These are phyloP conservation scores for Teratosphaeria nubilosa DNA, from an alignment of 2,329 filamentous ascomycete species.

Conservation along the genomic window DNA sequence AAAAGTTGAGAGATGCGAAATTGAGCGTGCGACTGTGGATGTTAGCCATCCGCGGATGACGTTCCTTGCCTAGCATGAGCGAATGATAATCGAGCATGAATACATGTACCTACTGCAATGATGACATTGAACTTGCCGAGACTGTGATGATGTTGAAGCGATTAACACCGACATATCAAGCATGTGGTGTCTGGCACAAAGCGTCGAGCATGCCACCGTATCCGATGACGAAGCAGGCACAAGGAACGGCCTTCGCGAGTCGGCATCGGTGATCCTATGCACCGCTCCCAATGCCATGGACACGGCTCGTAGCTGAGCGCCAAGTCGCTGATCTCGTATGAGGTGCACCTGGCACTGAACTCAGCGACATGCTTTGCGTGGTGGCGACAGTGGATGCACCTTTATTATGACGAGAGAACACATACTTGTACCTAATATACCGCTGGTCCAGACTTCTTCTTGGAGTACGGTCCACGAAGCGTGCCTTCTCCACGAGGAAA, in stretches of 20 bases:
- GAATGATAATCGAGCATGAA: background rate
- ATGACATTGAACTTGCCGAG: background rate
- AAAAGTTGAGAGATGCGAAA: background rate
- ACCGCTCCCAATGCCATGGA: background rate
- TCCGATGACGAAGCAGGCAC: background rate
- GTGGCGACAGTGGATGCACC: too few species aligned
- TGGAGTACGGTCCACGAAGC: background rate
- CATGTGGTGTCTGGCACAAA: background rate
- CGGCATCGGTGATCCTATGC: background rate
- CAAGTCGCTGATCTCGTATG: background rate
- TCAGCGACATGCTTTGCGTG: background rate
- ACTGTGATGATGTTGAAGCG: background rate
- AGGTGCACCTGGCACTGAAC: background rate
- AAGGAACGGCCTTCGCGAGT: background rate
- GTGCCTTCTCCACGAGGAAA: background rate
- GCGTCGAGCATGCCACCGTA: background rate
- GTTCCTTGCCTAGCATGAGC: background rate
- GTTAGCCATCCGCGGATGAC: background rate
- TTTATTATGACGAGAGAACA: too few species aligned
- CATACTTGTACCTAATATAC: too few species aligned
- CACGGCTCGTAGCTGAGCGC: background rate
- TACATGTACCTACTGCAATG: background rate
- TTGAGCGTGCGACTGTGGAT: background rate
- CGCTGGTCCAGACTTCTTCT: too few species aligned
- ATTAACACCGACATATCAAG: background rate